Evolutionary conservation across 2,329 filamentous ascomycete genomes (phyloP).

Genomic region (Claviceps sp.): DNA sequence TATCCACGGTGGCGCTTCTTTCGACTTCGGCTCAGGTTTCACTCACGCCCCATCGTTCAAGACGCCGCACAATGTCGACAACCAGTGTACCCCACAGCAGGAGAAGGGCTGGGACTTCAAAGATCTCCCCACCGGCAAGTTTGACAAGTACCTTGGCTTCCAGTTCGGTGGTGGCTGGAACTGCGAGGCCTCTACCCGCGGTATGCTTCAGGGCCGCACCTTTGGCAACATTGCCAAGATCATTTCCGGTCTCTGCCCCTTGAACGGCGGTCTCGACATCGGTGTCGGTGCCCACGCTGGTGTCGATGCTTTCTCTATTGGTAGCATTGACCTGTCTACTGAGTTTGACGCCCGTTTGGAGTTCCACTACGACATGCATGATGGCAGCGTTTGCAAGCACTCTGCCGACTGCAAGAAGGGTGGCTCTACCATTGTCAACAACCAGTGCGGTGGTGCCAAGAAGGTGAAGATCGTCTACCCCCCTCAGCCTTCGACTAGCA

Average conservation of each 20-base stretch:
- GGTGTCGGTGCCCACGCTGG: conserved; percentile 29
- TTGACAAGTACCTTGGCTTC: conserved; percentile 59
- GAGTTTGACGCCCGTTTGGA: conserved; percentile 68
- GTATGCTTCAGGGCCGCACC: conserved; percentile 37
- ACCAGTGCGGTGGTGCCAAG: conserved; percentile 83
- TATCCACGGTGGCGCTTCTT: background rate
- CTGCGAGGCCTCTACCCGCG: conserved; percentile 51
- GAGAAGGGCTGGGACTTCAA: conserved; percentile 58
- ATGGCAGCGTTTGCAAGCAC: conserved; percentile 72
- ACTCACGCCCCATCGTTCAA: conserved; percentile 37
- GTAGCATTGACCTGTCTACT: conserved; percentile 56
- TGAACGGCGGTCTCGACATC: conserved; percentile 43
- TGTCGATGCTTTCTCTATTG: conserved; percentile 53
- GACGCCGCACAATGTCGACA: conserved; percentile 60
- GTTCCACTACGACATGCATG: conserved; percentile 78
- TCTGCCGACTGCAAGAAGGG: conserved; percentile 50
- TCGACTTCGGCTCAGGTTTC: conserved; percentile 7
- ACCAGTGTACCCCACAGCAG: conserved; percentile 63
- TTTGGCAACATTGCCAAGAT: conserved; percentile 34
- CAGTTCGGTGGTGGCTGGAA: conserved; percentile 56
- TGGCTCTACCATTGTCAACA: conserved; percentile 64
- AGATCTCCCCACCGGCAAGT: conserved; percentile 44
- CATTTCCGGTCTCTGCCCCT: conserved; percentile 42
- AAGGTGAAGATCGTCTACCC: conserved; percentile 60
- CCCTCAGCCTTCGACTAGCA: conserved; percentile 37